Evolutionary conservation across 352 stramenopile genomes (phyloP).

Genomic region (Globisporangium paroecandrum): DNA sequence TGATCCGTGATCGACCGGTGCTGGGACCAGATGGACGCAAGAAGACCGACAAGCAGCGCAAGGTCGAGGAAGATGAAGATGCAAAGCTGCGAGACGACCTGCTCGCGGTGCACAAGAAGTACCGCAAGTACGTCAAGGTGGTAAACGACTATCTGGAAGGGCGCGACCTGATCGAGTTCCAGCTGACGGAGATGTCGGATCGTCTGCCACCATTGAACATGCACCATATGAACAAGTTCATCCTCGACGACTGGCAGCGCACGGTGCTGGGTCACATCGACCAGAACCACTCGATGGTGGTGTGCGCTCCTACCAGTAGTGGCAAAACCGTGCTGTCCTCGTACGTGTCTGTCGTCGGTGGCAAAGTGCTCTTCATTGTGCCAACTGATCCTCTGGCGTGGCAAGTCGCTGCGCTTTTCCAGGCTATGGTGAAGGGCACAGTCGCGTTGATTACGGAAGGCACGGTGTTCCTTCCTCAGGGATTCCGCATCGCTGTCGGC

Average conservation of each 20-base stretch:
- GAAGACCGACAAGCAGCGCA: slow-evolving; percentile 65
- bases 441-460: slow-evolving; percentile 95
- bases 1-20: slow-evolving; percentile 41
- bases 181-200: slow-evolving; percentile 86
- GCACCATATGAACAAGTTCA: slow-evolving; percentile 91
- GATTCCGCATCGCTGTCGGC: slow-evolving; percentile 93
- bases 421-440: slow-evolving; percentile 96
- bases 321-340: slow-evolving; percentile 95
- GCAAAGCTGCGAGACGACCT: slow-evolving; percentile 59
- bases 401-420: slow-evolving; percentile 98
- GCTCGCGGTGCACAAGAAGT: slow-evolving; percentile 81
- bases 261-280: slow-evolving; percentile 95
- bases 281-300: slow-evolving; percentile 93
- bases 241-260: slow-evolving; percentile 98
- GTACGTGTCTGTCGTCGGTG: slow-evolving; percentile 77
- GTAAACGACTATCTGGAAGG: slow-evolving; percentile 65
- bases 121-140: slow-evolving; percentile 83
- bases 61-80: slow-evolving; percentile 76
- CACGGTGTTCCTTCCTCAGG: slow-evolving; percentile 74
- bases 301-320: slow-evolving; percentile 96
- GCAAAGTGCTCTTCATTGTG: slow-evolving; percentile 87
- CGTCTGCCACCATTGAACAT: slow-evolving; percentile 83
- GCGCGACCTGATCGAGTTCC: slow-evolving; percentile 82
- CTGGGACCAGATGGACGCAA: slow-evolving; percentile 44
- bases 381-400: slow-evolving; percentile 97